Conservation (phyloP, 2,329 filamentous ascomycete species). For the Colletotrichum cuscutae region DNA sequence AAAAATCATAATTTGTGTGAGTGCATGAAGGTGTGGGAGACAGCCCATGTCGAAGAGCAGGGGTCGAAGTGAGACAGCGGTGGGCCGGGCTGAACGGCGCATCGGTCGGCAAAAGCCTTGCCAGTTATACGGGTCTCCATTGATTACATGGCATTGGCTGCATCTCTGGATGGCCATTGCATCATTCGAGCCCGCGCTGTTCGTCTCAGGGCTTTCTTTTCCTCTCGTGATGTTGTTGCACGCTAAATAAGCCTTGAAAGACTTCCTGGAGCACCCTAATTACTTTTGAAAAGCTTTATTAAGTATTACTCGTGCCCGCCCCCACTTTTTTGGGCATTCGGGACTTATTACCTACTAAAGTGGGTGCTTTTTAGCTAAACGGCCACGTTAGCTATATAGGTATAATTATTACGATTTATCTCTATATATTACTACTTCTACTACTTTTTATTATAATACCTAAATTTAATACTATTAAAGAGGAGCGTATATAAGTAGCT, state of each 20-base stretch:
- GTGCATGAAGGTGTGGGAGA: conserved; percentile 38
- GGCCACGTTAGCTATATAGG: no score
- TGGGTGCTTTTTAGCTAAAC: no score
- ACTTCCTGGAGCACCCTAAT: background rate
- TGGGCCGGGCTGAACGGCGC: conserved; percentile 36
- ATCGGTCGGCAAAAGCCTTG: conserved; percentile 38
- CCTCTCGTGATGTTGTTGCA: conserved; percentile 4
- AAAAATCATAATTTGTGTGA: conserved; percentile 31
- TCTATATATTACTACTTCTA: no score
- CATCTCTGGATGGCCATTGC: conserved; percentile 25
- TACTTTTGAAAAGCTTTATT: conserved; percentile 2
- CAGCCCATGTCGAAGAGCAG: conserved; percentile 37
- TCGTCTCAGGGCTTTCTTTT: conserved; percentile 25
- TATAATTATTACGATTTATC: no score
- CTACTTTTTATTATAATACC: no score
- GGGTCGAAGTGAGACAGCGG: conserved; percentile 35
- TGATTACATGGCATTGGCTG: conserved; percentile 34
- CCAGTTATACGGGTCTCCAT: conserved; percentile 27
- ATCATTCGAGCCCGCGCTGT: conserved; percentile 31
- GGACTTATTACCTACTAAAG: no score
- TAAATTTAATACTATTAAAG: no score
- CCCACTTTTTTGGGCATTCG: no score
- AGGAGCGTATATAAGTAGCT: no score
- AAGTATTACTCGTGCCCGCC: no score
- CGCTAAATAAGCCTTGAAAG: conserved; percentile 1